Base-by-base conservation (phyloP, 2,329 filamentous ascomycete species). In the Berkeleyomyces basicola region DNA sequence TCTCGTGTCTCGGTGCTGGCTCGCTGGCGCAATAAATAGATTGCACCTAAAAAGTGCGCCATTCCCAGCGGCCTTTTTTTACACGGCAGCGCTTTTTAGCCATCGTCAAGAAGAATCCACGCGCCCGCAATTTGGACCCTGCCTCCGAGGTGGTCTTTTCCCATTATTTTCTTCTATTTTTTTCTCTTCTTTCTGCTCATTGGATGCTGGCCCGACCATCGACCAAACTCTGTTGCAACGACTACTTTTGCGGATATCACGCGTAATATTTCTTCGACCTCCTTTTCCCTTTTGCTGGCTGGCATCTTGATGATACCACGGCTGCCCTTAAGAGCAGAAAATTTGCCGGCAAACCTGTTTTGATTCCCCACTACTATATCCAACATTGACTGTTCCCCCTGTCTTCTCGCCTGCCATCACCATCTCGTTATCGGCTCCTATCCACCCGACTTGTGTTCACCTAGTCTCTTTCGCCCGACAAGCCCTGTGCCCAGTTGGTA, bases 161-260 rank as follows among this genome's bases (percentile, higher is more conserved):
- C 3, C 7, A 3, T 6, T 39, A 7, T 53, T 53, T 55, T 43
- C 11, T 43, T 31, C 23, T 33, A 4, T 55, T 37, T 61, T 51
- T 47, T 43, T 55, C 4, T 43, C 49, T 57, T 53, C 47, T 57
- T 36, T 63, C 59, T 53, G 33, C 37, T 31, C 7, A 55, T 55
- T 55, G 51, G 51, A 55, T 39, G 51, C 51, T 39, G 51, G 51
- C 51, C 39, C 14, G 11, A n/a, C 16, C 43, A 7, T 55, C 51
- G 9, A 53, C 7, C 51, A 55, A 23, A 37, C 51, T 55, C 39
- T 55, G 33, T 39, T 55, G 51, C 51, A 55, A 55, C 51, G 7
- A 55, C 51, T 39, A 61, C 53, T 63, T 63, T 63, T 44, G 61
- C 55, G 57, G 57, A 61, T 61, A 61, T 46, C 43, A n/a, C 51